phyloP scores from a whole-genome alignment of 1,139 yeast species.

The Yamadazyma oceani region DNA sequence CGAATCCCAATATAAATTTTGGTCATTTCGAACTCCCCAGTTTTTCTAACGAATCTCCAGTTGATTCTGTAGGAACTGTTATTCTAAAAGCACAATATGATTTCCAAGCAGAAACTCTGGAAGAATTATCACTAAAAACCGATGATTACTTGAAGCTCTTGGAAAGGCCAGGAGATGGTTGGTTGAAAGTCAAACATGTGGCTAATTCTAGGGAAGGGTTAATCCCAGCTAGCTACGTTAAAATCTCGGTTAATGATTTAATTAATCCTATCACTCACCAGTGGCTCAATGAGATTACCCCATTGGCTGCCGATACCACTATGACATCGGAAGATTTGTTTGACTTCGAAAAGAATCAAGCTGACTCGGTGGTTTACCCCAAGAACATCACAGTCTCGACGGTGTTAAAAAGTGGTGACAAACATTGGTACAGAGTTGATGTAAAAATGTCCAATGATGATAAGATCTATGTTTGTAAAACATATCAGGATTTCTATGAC shows the following conservation, averaged over 20 bases:
- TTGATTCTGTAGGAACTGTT: neutral
- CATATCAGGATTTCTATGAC: conserved; percentile 46
- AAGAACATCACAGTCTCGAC: conserved; percentile 32
- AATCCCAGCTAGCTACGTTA: conserved; percentile 44
- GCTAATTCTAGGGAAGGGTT: conserved; percentile 36
- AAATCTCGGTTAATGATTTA: conserved; percentile 43
- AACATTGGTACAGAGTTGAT: conserved; percentile 47
- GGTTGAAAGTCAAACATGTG: conserved; percentile 43
- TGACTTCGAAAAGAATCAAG: conserved; percentile 15
- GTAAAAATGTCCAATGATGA: conserved; percentile 33
- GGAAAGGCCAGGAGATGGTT: conserved; percentile 43
- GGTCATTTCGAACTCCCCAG: neutral
- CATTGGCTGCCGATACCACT: conserved; percentile 5
- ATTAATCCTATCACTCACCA: conserved; percentile 37
- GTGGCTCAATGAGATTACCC: conserved; percentile 32
- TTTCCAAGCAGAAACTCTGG: conserved; percentile 34
- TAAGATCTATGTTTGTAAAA: conserved; percentile 32
- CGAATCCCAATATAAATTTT: neutral
- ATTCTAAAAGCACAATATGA: conserved; percentile 22
- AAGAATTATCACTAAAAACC: conserved; percentile 33
- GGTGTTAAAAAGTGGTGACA: conserved; percentile 33
- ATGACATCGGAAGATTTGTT: conserved; percentile 13
- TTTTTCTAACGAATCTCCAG: neutral
- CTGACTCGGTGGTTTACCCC: conserved; percentile 23
- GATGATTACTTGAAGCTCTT: conserved; percentile 42